Conservation (phyloP, 2,329 filamentous ascomycete genomes). For the Colletotrichum aenigma region DNA sequence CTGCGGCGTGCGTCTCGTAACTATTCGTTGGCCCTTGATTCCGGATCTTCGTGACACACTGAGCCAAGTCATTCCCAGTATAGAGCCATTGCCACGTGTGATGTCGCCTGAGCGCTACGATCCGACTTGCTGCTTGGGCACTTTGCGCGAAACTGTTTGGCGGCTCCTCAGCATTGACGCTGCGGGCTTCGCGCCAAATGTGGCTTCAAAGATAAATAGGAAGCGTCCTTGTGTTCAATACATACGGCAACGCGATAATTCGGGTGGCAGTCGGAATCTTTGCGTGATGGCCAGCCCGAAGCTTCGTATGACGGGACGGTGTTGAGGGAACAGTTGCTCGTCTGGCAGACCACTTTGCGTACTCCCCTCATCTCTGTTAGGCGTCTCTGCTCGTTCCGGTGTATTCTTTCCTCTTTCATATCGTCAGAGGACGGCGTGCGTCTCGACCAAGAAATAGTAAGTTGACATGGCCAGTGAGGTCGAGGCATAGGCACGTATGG, state of each 20-base stretch:
- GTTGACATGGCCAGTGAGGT: accelerated
- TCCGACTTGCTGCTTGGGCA: background rate
- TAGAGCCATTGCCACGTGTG: too few species aligned
- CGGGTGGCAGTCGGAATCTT: background rate
- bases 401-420: background rate
- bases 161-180: accelerated
- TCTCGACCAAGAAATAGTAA: background rate
- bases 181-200: accelerated
- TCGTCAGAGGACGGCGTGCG: too few species aligned
- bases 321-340: background rate
- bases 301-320: background rate
- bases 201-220: background rate
- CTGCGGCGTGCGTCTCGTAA: background rate
- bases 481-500: background rate
- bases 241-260: background rate
- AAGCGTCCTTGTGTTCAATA: background rate
- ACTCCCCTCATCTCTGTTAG: background rate
- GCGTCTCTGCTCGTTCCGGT: background rate
- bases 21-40: background rate
- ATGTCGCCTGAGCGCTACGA: too few species aligned
- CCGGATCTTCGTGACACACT: background rate
- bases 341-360: background rate
- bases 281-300: background rate
- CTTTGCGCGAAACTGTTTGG: background rate
- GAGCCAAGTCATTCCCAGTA: too few species aligned